Percentiles rank a stretch among this genome's conserved stretches.
Evolutionary conservation across 768 basidiomycete genomes (phyloP).

Genomic region (Boletus bicolor): DNA sequence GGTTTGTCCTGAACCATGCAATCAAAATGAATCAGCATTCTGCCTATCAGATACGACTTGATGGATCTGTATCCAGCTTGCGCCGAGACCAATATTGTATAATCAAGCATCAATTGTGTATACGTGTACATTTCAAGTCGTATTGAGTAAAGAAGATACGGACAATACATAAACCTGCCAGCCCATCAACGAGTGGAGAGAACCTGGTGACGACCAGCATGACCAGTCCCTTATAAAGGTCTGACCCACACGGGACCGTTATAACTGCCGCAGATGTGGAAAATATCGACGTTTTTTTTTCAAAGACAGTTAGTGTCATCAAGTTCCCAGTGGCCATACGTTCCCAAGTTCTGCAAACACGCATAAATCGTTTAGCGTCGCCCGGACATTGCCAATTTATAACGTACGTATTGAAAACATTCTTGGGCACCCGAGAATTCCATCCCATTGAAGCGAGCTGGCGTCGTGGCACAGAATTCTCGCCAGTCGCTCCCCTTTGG

Average conservation of each 20-base stretch:
- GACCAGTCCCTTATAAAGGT: too few species aligned
- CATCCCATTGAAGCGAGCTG: constrained; percentile 23
- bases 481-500: constrained; percentile 28
- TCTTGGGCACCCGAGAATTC: constrained; percentile 23
- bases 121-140: background rate
- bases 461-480: constrained; percentile 34
- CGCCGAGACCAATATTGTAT: background rate
- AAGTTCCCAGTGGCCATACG: constrained; percentile 26
- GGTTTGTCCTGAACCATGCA: background rate
- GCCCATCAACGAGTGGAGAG: too few species aligned
- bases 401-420: constrained; percentile 23
- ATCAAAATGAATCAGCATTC: background rate
- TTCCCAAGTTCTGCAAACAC: constrained; percentile 13
- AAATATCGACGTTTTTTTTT: background rate
- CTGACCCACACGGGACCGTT: too few species aligned
- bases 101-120: background rate
- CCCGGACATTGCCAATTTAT: background rate
- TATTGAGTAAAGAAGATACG: background rate
- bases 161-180: background rate
- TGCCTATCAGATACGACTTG: too few species aligned
- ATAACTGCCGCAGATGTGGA: background rate
- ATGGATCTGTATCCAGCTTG: background rate
- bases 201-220: too few species aligned
- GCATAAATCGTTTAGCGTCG: background rate
- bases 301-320: constrained; percentile 15